These are phyloP conservation scores for Aurinia saxatilis DNA, from an alignment of 345 rosid genomes.

Conservation along the genomic window DNA sequence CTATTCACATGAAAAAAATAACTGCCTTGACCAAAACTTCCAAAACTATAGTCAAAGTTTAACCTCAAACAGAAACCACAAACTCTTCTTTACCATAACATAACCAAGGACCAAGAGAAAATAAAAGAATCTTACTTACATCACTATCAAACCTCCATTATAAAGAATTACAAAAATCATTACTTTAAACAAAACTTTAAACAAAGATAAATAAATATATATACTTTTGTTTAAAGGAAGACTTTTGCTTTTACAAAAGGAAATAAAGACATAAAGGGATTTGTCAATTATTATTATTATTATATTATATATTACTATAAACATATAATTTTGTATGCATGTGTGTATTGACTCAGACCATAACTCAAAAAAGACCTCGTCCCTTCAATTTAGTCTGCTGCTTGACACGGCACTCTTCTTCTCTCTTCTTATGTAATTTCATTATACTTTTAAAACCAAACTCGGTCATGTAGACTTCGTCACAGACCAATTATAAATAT, in stretches of 20 bases:
- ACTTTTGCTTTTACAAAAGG: not conserved
- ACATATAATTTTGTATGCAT: slow-evolving; percentile 7
- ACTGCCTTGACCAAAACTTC: not conserved
- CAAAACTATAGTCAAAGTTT: too few species aligned
- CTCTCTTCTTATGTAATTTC: too few species aligned
- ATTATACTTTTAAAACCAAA: not conserved
- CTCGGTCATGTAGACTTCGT: slow-evolving; percentile 18
- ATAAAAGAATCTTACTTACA: not conserved
- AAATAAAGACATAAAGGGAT: too few species aligned
- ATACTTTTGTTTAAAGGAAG: too few species aligned
- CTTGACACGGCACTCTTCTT: slow-evolving; percentile 24
- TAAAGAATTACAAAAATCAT: not conserved
- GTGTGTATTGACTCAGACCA: slow-evolving; percentile 11
- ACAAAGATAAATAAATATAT: not conserved
- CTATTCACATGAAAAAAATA: not conserved
- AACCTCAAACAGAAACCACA: too few species aligned
- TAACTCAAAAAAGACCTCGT: not conserved
- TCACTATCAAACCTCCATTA: not conserved
- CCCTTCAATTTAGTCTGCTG: slow-evolving; percentile 24
- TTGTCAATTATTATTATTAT: too few species aligned
- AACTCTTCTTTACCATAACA: not conserved
- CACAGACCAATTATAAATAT: slow-evolving; percentile 11
- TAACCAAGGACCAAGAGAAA: too few species aligned
- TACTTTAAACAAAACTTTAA: not conserved
- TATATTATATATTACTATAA: too few species aligned